phyloP scores from a whole-genome alignment of 371 early-diverging fungal species.

The Mucor plumbeus region DNA sequence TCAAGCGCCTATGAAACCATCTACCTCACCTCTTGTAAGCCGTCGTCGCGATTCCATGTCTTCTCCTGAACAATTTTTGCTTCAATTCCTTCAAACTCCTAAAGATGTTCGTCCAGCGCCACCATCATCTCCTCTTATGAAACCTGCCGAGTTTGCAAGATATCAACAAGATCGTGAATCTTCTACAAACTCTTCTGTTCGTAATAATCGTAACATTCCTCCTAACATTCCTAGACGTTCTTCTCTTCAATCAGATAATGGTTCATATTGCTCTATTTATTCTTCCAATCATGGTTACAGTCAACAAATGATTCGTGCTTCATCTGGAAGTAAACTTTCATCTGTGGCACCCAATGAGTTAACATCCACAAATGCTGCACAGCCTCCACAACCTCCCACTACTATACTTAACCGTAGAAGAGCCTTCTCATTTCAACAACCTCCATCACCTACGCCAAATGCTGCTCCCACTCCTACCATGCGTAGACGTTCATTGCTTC shows the following conservation, averaged over 20 bases:
- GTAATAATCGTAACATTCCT: conserved; percentile 15
- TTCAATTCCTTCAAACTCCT: conserved; percentile 32
- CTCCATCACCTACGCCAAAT: conserved; percentile 16
- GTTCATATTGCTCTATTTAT: conserved; percentile 20
- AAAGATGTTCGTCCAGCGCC: conserved; percentile 23
- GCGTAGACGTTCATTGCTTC: conserved; percentile 24
- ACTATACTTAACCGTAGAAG: conserved; percentile 36
- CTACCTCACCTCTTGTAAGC: conserved; percentile 35
- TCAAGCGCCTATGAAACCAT: conserved; percentile 39
- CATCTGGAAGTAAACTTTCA: conserved; percentile 20
- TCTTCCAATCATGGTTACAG: conserved; percentile 10
- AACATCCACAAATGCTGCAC: neutral
- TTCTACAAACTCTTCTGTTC: conserved; percentile 30
- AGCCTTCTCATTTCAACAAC: conserved; percentile 49
- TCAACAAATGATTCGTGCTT: conserved; percentile 24
- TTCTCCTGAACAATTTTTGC: conserved; percentile 51
- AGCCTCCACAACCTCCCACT: conserved; percentile 6
- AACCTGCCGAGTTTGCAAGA: conserved; percentile 30
- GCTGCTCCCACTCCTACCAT: conserved; percentile 23
- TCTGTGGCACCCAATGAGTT: neutral
- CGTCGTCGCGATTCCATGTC: conserved; percentile 47
- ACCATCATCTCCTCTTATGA: conserved; percentile 25
- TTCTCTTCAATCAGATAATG: conserved; percentile 37
- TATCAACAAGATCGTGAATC: conserved; percentile 37
- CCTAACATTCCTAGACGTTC: conserved; percentile 26